These are phyloP conservation scores for Colletotrichum horii DNA, from an alignment of 2,329 filamentous ascomycete species.

Conservation along the genomic window DNA sequence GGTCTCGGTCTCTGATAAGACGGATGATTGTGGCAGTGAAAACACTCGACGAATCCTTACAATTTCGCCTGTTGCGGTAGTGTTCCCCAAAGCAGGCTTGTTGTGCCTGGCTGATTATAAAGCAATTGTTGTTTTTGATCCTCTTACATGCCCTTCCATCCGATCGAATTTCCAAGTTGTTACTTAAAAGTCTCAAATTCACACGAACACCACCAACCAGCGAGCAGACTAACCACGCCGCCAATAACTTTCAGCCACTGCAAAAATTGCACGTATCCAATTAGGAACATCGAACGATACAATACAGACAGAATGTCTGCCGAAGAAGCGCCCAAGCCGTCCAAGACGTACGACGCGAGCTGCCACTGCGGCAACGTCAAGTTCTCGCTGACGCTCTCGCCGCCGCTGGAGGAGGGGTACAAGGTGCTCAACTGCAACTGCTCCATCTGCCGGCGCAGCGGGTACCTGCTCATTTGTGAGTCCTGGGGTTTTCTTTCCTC, in stretches of 20 bases:
- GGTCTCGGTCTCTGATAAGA: background rate
- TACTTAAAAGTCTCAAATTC: background rate
- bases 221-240: background rate
- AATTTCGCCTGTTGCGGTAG: background rate
- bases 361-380: constrained; percentile 60
- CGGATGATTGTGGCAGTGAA: background rate
- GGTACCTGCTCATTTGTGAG: constrained; percentile 56
- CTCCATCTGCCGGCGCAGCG: constrained; percentile 56
- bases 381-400: constrained; percentile 52
- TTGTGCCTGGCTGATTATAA: background rate
- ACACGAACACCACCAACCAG: background rate
- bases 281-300: background rate
- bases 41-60: background rate
- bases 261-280: background rate
- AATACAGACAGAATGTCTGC: constrained; percentile 13
- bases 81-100: background rate
- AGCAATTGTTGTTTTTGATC: background rate
- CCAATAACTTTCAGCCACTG: background rate
- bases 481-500: background rate
- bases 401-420: constrained; percentile 47
- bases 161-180: background rate
- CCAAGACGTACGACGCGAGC: constrained; percentile 49
- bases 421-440: constrained; percentile 57
- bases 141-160: background rate
- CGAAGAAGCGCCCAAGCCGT: constrained; percentile 23